These are phyloP conservation scores for Cladosporium sp. DNA, from an alignment of 2,329 filamentous ascomycete species.

Conservation along the genomic window DNA sequence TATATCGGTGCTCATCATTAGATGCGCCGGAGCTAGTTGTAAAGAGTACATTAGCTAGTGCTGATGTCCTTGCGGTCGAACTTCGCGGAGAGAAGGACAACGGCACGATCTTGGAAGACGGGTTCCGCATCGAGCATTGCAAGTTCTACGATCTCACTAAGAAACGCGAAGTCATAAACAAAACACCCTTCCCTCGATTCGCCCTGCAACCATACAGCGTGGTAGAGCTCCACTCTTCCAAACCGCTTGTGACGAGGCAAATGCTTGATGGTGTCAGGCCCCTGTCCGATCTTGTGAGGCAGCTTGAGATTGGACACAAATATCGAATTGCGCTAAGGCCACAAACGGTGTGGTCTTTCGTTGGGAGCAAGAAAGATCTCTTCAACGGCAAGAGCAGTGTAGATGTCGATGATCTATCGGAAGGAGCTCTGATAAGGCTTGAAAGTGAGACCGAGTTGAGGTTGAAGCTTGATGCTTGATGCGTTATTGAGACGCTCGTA, in stretches of 20 bases:
- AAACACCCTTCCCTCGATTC: conserved; percentile 7
- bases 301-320: conserved; percentile 12
- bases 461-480: conserved; percentile 17
- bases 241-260: not conserved
- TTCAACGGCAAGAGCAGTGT: not conserved
- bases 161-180: not conserved
- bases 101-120: conserved; percentile 4
- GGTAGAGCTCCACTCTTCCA: not conserved
- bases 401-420: not conserved
- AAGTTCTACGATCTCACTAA: conserved; percentile 17
- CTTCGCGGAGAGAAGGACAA: conserved; percentile 3
- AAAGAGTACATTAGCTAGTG: not conserved
- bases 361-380: not conserved
- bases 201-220: not conserved
- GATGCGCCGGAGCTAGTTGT: not conserved
- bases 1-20: not conserved
- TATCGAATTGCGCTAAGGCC: conserved; percentile 10
- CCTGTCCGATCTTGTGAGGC: not conserved
- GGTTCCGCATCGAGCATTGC: conserved; percentile 11
- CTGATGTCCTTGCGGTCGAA: not conserved
- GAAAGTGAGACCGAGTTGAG: conserved; percentile 1
- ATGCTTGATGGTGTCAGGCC: not conserved
- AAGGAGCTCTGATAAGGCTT: not conserved
- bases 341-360: conserved; percentile 7
- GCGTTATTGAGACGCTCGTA: not conserved